phyloP scores from a whole-genome alignment of 441 rosid species.

The Flueggea neowawraea region DNA sequence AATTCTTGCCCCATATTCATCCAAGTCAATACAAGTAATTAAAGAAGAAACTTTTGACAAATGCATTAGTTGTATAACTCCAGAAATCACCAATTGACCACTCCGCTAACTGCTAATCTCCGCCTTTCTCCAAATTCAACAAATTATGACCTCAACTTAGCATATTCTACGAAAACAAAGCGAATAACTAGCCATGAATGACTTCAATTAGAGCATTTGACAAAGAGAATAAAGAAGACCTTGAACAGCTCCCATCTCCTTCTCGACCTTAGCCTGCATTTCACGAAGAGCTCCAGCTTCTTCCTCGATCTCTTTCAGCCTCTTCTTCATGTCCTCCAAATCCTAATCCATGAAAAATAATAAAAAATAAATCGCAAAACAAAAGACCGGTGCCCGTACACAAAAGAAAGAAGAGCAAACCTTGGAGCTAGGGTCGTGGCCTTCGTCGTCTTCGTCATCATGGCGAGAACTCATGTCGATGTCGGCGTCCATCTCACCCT shows the following conservation, averaged over 20 bases:
- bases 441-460: constrained; percentile 70
- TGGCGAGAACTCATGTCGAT: constrained; percentile 50
- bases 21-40: too few relatives aligned
- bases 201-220: too few relatives aligned
- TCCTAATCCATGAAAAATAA: constrained; percentile 40
- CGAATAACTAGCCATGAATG: neutral
- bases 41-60: too few relatives aligned
- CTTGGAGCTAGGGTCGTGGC: constrained; percentile 58
- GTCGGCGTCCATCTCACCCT: constrained; percentile 79
- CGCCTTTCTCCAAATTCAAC: too few relatives aligned
- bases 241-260: constrained; percentile 92
- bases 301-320: constrained; percentile 95
- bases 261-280: constrained; percentile 99
- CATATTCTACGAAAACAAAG: too few relatives aligned
- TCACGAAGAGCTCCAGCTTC: constrained; percentile 98
- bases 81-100: too few relatives aligned
- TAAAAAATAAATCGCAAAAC: neutral
- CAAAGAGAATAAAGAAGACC: constrained; percentile 35
- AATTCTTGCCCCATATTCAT: too few relatives aligned
- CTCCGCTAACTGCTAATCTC: too few relatives aligned
- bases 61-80: too few relatives aligned
- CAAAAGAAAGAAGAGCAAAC: constrained; percentile 21
- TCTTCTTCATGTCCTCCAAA: constrained; percentile 94
- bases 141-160: too few relatives aligned
- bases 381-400: neutral